Evolutionary conservation across 169 alveolate species (phyloP).

Genomic region (Cryptosporidium sp.): DNA sequence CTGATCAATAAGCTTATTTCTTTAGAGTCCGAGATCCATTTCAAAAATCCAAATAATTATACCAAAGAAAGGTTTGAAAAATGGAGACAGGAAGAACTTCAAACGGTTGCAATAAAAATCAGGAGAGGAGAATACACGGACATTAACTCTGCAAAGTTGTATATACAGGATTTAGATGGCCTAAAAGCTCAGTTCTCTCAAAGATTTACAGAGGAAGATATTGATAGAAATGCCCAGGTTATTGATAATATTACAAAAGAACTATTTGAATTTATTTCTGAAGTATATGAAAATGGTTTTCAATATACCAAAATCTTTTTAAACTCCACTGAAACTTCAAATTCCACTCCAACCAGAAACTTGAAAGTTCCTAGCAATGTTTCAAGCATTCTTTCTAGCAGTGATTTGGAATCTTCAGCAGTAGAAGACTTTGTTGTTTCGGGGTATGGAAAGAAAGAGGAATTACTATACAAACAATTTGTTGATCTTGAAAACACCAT

Average conservation of each 20-base stretch:
- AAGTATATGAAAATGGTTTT: slow-evolving; percentile 39
- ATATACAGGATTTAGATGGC: slow-evolving; percentile 20
- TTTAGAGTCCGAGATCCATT: slow-evolving; percentile 51
- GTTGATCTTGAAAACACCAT: slow-evolving; percentile 41
- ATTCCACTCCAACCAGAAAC: neutral
- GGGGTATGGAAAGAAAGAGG: slow-evolving; percentile 42
- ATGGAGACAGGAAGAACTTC: slow-evolving; percentile 74
- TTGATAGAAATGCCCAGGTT: slow-evolving; percentile 61
- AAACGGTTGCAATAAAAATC: slow-evolving; percentile 34
- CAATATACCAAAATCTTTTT: neutral
- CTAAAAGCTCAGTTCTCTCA: slow-evolving; percentile 25
- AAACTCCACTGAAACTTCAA: neutral
- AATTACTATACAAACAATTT: slow-evolving; percentile 36
- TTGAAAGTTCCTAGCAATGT: neutral
- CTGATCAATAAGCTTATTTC: slow-evolving; percentile 11
- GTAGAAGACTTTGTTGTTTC: slow-evolving; percentile 16
- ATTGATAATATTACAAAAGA: slow-evolving; percentile 14
- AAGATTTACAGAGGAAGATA: slow-evolving; percentile 62
- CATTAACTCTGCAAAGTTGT: slow-evolving; percentile 28
- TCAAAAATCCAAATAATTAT: slow-evolving; percentile 27
- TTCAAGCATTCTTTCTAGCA: slow-evolving; percentile 38
- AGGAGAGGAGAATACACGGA: slow-evolving; percentile 42
- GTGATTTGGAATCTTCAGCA: slow-evolving; percentile 70
- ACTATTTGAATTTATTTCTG: slow-evolving; percentile 48
- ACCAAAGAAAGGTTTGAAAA: slow-evolving; percentile 65